A percentile compares a stretch with the other conserved stretches of the same genome.
Evolutionary conservation across 768 basidiomycete genomes (phyloP).

Genomic region (Sporobolomyces pararoseus): DNA sequence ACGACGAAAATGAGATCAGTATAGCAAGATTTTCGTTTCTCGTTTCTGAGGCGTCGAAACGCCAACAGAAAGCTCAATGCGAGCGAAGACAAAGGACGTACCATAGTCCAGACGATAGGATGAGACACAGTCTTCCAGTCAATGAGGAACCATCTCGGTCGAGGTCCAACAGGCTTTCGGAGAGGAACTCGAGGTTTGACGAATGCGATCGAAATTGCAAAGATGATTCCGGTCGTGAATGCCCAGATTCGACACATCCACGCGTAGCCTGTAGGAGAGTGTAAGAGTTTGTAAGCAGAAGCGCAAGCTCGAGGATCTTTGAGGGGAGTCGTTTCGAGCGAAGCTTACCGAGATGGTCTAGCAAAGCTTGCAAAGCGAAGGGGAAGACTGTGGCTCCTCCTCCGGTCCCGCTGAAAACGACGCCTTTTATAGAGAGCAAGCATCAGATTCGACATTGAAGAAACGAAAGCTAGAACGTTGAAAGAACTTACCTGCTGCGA

Average conservation of each 20-base stretch:
- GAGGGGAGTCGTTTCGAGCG: not conserved
- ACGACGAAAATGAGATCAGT: too few relatives aligned
- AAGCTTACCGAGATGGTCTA: constrained; percentile 11
- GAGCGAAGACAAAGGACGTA: constrained; percentile 1
- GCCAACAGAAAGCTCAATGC: not conserved
- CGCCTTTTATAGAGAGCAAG: too few relatives aligned
- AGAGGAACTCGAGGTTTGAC: constrained; percentile 27
- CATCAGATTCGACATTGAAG: too few relatives aligned
- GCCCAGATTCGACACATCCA: constrained; percentile 40
- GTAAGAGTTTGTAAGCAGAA: not conserved
- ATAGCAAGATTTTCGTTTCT: too few relatives aligned
- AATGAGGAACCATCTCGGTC: constrained; percentile 15
- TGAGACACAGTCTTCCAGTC: constrained; percentile 16
- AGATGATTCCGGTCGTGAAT: constrained; percentile 1
- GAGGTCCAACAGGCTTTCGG: not conserved
- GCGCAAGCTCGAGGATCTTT: too few relatives aligned
- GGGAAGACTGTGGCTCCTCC: constrained; percentile 33
- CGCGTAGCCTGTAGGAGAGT: constrained; percentile 15
- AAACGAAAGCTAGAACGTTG: too few relatives aligned
- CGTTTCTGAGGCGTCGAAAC: too few relatives aligned
- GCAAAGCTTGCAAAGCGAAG: constrained; percentile 10
- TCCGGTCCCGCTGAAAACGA: constrained; percentile 25
- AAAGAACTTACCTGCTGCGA: not conserved
- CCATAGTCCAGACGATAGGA: constrained; percentile 34
- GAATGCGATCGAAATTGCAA: not conserved